Base-by-base conservation (phyloP, 2,329 filamentous ascomycete species). In the Hymenoscyphus fructigenus region DNA sequence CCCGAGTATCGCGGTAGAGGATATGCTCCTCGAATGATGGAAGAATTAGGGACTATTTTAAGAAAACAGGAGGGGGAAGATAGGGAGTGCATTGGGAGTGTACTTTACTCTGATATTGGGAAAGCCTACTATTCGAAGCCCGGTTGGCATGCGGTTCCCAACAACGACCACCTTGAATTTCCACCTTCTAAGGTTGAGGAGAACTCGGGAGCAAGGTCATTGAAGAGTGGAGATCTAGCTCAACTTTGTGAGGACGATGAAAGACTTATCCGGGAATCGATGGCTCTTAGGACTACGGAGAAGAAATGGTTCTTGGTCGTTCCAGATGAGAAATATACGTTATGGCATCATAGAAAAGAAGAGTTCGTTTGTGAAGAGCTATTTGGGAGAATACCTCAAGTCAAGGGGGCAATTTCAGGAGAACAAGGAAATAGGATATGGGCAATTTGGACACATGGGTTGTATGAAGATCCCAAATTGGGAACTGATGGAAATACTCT, bases 71-170 rank as follows among this genome's bases (percentile, higher is more conserved):
- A 85, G 68, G 76, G 78, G 65, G 79, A 78, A 23, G 75, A 77
- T 50, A 29, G 81, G 76, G 61, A 28, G 12, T 68, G 62, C 55
- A 64, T 77, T 2, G 69, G 86, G 5, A 94, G 93, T 77, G 84
- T 95, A 7, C 81, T 97, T 12, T 97, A 88, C 77, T 96, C 92
- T 17, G 91, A 95, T 73, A 92, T 95, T 69, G 91, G 93, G 34
- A 90, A 91, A 80, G 79, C 80, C 23, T 97, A 92, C 77, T 97
- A 97, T 78, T 85, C 88, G 3, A 82, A 81, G 36, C 81, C 86
- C 68, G 92, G 92, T 55, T 97, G 93, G 93, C 82, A 86, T 58
- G 83, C 87, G 0, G 92, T 89, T 71, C 80, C 84, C 20, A 93
- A 89, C 64, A 72, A 72, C n/a, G 81, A 83, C 0, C 92, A 96